Evolutionary conservation across 495 filamentous ascomycete genomes (phyloP), one percentile per base, ranked within the genome.

Genomic region (Pyrenula aspistea): DNA sequence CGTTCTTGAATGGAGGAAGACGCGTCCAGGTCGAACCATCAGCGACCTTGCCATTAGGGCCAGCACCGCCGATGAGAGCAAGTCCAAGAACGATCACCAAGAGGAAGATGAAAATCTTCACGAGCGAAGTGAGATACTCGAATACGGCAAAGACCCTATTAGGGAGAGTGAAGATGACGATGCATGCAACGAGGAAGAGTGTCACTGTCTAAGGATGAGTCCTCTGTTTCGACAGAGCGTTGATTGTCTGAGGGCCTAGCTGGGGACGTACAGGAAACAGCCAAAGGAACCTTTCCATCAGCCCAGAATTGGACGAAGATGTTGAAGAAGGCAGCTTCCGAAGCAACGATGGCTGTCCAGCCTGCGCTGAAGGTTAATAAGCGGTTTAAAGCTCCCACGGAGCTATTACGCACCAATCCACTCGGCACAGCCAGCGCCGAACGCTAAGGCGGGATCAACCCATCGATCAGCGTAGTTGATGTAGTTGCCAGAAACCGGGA

Each of bases 361-460:
- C 63, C 65, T n/a, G n/a, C n/a, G n/a, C n/a, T n/a, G n/a, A n/a
- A n/a, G n/a, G n/a, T n/a, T n/a, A n/a, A n/a, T n/a, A n/a, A n/a
- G n/a, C n/a, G n/a, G n/a, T n/a, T n/a, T n/a, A n/a, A n/a, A n/a
- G n/a, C n/a, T n/a, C n/a, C n/a, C n/a, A n/a, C n/a, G n/a, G n/a
- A n/a, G n/a, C n/a, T n/a, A n/a, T n/a, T n/a, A n/a, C n/a, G n/a
- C n/a, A n/a, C n/a, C n/a, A n/a, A n/a, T n/a, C n/a, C n/a, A n/a
- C n/a, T n/a, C n/a, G n/a, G n/a, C n/a, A n/a, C 31, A 42, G 4
- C 83, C 83, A 20, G 83, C 66, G 4, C 79, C 74, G 63, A 86
- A 86, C 12, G 76, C 77, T 20, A 85, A 65, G 10, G 79, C 79
- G 1, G 79, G 79, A 51, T 85, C 82, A 48, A 78, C 71, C 0